Evolutionary conservation across 306 rosid genomes (phyloP).

Genomic region (Castanea crenata): DNA sequence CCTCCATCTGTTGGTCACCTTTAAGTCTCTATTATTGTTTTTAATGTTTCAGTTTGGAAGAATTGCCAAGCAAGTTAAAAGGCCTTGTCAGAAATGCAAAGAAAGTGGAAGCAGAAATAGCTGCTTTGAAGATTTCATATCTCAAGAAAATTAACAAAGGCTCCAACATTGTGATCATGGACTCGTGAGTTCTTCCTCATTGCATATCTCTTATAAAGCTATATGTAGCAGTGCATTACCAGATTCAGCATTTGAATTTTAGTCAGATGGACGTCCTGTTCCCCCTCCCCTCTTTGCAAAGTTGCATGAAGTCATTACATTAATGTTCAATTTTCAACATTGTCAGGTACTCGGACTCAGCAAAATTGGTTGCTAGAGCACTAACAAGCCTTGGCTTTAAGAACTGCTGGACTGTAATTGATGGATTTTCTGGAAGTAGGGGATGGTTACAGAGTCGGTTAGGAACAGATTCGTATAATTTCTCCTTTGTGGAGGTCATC

Average conservation of each 20-base stretch:
- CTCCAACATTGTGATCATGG: constrained; percentile 67
- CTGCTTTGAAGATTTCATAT: constrained; percentile 75
- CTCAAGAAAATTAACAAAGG: constrained; percentile 85
- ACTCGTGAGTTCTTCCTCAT: constrained; percentile 57
- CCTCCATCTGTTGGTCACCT: not conserved
- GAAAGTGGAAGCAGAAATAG: constrained; percentile 89
- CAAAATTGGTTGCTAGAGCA: constrained; percentile 74
- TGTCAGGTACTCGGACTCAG: constrained; percentile 72
- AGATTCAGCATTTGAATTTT: not conserved
- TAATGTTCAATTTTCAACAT: not conserved
- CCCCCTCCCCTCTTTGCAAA: not conserved
- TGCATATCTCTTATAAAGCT: not conserved
- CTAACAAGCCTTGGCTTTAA: constrained; percentile 67
- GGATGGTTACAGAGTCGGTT: constrained; percentile 95
- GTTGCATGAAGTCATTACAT: not conserved
- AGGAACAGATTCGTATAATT: constrained; percentile 75
- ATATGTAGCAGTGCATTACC: not conserved
- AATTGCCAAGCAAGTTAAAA: constrained; percentile 70
- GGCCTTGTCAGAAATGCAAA: constrained; percentile 74
- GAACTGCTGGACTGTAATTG: constrained; percentile 69
- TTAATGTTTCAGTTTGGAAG: constrained; percentile 67
- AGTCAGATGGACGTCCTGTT: not conserved
- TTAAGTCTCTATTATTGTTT: constrained; percentile 10
- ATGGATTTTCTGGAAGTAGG: constrained; percentile 83
- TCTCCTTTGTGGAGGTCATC: constrained; percentile 74